Conservation (phyloP, 345 rosid species). For the Salix suchowensis region DNA sequence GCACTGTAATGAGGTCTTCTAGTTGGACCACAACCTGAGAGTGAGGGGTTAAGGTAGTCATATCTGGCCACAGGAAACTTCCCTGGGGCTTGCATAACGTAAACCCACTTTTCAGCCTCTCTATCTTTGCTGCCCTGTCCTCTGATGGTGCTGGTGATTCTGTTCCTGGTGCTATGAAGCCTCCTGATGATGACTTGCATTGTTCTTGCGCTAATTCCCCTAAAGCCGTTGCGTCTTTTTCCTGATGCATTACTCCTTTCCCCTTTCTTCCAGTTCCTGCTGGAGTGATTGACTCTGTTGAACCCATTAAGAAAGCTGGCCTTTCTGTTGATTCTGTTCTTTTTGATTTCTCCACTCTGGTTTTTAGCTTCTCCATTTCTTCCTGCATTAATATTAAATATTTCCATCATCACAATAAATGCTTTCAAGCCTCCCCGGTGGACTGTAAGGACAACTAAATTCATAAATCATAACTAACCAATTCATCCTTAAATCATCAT, state of each 20-base stretch:
- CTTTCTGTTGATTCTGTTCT: conserved; percentile 19
- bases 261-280: conserved; percentile 18
- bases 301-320: conserved; percentile 5
- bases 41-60: conserved; percentile 26
- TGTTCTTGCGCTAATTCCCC: conserved; percentile 10
- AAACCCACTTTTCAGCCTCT: conserved; percentile 73
- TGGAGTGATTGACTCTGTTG: conserved; percentile 11
- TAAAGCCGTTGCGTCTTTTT: conserved; percentile 3
- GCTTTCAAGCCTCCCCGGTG: neutral
- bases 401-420: neutral
- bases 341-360: conserved; percentile 29
- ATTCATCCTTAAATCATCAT: neutral
- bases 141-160: conserved; percentile 20
- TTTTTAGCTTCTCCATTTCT: conserved; percentile 40
- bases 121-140: conserved; percentile 42
- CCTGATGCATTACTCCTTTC: conserved; percentile 4
- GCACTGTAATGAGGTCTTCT: conserved; percentile 28
- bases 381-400: conserved; percentile 39
- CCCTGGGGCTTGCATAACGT: conserved; percentile 77
- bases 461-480: neutral
- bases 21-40: conserved; percentile 26
- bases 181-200: neutral
- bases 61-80: conserved; percentile 71
- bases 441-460: neutral
- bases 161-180: conserved; percentile 15